Evolutionary conservation across 2,329 filamentous ascomycete species (phyloP).

Genomic region (Cercospora berteroae): DNA sequence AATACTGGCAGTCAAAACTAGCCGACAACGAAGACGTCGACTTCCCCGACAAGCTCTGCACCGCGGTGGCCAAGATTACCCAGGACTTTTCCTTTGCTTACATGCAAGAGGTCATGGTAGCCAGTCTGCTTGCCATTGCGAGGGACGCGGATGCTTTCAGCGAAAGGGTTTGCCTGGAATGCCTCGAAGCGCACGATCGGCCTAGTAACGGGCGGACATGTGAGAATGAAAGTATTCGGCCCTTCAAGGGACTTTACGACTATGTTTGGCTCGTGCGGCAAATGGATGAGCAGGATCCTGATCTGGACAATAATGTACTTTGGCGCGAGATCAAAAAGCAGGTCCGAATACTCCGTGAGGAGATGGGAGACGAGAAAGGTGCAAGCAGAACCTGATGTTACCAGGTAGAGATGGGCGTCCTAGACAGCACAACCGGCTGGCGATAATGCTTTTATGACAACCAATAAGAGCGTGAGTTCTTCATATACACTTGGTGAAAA

Average conservation of each 20-base stretch:
- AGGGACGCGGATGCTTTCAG: conserved; percentile 43
- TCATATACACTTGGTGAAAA: not conserved
- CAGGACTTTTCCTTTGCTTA: conserved; percentile 68
- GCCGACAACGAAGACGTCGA: conserved; percentile 57
- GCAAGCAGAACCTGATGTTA: conserved; percentile 2
- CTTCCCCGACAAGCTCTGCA: conserved; percentile 59
- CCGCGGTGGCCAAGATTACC: conserved; percentile 61
- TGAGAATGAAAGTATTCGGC: conserved; percentile 24
- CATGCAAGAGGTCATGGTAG: conserved; percentile 68
- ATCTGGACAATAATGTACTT: conserved; percentile 53
- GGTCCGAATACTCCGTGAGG: conserved; percentile 58
- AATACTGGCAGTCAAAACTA: conserved; percentile 58
- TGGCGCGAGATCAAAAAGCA: conserved; percentile 65
- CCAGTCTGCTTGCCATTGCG: conserved; percentile 60
- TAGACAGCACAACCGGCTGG: not conserved
- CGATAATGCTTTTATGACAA: not conserved
- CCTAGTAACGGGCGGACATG: conserved; percentile 25
- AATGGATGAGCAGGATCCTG: conserved; percentile 41
- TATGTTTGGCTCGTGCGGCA: conserved; percentile 31
- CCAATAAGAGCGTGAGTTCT: not conserved
- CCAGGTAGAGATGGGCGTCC: not conserved
- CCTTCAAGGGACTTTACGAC: conserved; percentile 33
- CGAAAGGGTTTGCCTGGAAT: conserved; percentile 32
- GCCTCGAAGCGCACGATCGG: conserved; percentile 27
- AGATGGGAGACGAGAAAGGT: conserved; percentile 47